Evolutionary conservation across 225 moss, liverwort and hornwort species (phyloP), one percentile per base, ranked within the genome.

Genomic region (Sphagnum tenellum): DNA sequence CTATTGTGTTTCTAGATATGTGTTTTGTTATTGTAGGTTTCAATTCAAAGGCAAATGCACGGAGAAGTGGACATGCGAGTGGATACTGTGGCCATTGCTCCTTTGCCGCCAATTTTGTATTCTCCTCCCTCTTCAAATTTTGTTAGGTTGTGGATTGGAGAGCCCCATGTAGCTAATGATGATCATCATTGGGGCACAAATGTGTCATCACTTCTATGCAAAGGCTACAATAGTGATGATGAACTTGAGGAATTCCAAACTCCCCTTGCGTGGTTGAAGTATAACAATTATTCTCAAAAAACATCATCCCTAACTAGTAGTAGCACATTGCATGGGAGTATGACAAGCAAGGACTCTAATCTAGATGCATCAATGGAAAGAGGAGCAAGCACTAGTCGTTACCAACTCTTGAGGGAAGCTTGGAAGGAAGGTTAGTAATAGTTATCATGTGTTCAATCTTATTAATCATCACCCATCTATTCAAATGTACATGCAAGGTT

Each of bases 191-290:
- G 92, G 92, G 94, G 94, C 12, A 87, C 56, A 75, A 29, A 29
- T 29, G 77, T 72, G n/a, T 79, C 81, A 6, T 98, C 96, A 44
- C 71, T 92, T 66, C 78, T 98, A 73, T 75, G 96, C 67, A 98
- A 90, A 75, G 96, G 96, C 55, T 98, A 98, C 62, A 90, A 92
- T 7, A 93, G 93, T 60, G 93, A 98, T 67, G 96, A 98, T 47
- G 93, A 93, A 67, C 72, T 93, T 81, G 86, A 84, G 47, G 88
- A 88, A 54, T 81, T 75, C 73, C 83, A 86, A 64, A 75, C 85
- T 61, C 77, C 82, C 12, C 59, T 79, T 12, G 57, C 76, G 46
- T 64, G 76, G 62, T 57, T 89, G 71, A 89, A 89, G 67, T 88
- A 89, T 59, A 86, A 79, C 1, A 29, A 29, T 29, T 29, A 29